Evolutionary conservation across 2,329 filamentous ascomycete genomes (phyloP), one percentile per base, ranked within the genome.

Genomic region (Aspergillus fructus): DNA sequence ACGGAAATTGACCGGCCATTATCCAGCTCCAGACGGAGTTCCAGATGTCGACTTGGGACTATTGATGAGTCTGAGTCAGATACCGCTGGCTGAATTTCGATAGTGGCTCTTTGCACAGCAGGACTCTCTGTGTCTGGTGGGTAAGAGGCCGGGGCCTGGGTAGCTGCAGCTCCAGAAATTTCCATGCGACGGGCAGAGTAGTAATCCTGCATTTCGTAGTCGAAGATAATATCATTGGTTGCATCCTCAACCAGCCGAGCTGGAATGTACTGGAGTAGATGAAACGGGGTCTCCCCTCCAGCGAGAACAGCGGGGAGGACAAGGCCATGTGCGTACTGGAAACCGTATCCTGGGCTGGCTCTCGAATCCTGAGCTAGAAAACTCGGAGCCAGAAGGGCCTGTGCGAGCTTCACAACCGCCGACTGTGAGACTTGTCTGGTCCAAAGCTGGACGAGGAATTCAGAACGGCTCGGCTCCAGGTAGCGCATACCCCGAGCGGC

Each of bases 241-340:
- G 56, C 8, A 9, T 43, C n/a, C 11, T 61, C 58, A 3, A 68
- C 6, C 8, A 27, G 24, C 15, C 50, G 56, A 3, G 61, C 55
- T 0, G 65, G 64, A 1, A 67, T n/a, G 43, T 66, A 68, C 37
- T 62, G 59, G 1, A 68, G 40, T 12, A 68, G 53, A 51, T 66
- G 64, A 4, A 64, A 52, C 17, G 61, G 57, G 4, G 55, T 57
- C 2, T 30, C 17, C 2, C 60, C 62, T 2, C 59, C 61, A 3
- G 49, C 23, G 2, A 67, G 53, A 3, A 68, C 47, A 9, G 65
- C 61, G 1, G 66, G 65, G 4, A 68, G 51, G n/a, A 68, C 41
- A 8, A 62, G 33, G 0, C 66, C 66, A 27, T 63, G 53, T 5
- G 23, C 51, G 42, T 66, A 68, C 55, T 68, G 65, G 41, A 67